Base-by-base conservation (phyloP, 1,139 yeast species). In the Torulaspora globosa region DNA sequence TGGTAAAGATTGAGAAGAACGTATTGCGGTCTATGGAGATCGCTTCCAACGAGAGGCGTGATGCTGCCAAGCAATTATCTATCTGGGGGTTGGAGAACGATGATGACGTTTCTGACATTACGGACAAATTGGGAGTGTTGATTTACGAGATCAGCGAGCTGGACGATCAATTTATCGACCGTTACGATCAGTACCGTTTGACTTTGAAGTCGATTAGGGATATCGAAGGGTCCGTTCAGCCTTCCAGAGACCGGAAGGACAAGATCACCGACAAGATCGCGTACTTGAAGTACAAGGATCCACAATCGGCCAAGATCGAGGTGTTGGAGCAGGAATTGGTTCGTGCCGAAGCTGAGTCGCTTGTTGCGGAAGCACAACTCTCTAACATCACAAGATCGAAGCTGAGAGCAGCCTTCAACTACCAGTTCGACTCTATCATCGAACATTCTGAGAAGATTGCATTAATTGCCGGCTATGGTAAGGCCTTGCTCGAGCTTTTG, bases 21-120 rank as follows among this genome's bases (percentile, higher is more conserved):
- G 88, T 92, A 52, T 84, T 90, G 88, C 82, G 96, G 69, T 82
- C 96, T 54, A 78, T 92, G 63, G 97, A 92, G 73, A 76, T 87
- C 60, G 89, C 90, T 53, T 94, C 97, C 55, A 81, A 87, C 68
- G 98, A 92, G 75, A 84, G 97, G 71, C 84, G 94, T 71, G 94
- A 87, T 65, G 96, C 88, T 59, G 98, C 98, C 62, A 88, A 84
- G 74, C 97, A 89, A 75, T 80, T 92, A 69, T 85, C 96, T 52
- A 70, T 84, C 55, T 92, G 98, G 98, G 98, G 98, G 74, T 95
- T 90, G 71, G 96, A 86, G 61, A 87, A 89, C 67, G 97, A 92
- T 68, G 97, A 92, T 65, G 98, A 92, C 62, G 96, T 92, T 51
- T 82, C 94, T 51, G 98, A 92, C 69, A 90, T 92, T 58, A 92